A percentile compares a stretch with the other conserved stretches of the same genome.
phyloP scores from a whole-genome alignment of 1,284 basidiomycete genomes.

The Neonothopanus nambi region DNA sequence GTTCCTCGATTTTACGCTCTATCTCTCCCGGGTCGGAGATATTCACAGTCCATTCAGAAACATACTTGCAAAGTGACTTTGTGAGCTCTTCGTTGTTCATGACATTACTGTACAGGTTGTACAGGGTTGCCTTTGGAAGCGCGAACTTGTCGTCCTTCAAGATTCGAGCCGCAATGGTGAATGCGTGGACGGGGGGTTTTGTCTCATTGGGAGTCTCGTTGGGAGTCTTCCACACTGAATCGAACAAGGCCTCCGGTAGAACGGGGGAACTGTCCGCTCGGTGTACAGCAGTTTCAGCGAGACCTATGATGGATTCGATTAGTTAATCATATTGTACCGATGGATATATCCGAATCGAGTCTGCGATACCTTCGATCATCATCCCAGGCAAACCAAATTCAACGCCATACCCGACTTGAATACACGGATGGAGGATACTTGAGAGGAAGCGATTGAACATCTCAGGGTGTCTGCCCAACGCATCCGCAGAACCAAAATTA shows the following conservation, averaged over 20 bases:
- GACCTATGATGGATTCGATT: conserved; percentile 30
- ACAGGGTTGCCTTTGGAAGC: conserved; percentile 18
- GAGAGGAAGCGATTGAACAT: conserved; percentile 64
- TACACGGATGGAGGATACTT: conserved; percentile 65
- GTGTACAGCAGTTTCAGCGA: conserved; percentile 45
- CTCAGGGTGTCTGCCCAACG: background rate
- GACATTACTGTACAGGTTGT: conserved; percentile 24
- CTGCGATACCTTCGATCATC: conserved; percentile 54
- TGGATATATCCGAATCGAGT: too few relatives aligned
- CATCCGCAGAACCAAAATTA: conserved; percentile 36
- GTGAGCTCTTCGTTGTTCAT: conserved; percentile 35
- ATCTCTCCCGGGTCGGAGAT: conserved; percentile 30
- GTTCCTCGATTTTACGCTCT: conserved; percentile 47
- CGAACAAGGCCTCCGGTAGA: conserved; percentile 2
- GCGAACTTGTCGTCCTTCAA: conserved; percentile 40
- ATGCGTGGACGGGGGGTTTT: conserved; percentile 34
- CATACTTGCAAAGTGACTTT: conserved; percentile 39
- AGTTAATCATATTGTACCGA: too few relatives aligned
- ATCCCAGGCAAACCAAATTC: conserved; percentile 67
- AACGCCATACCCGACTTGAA: conserved; percentile 62
- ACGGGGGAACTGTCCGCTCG: conserved; percentile 18
- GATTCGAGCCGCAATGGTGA: conserved; percentile 47
- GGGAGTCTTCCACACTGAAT: conserved; percentile 25
- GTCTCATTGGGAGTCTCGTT: conserved; percentile 14
- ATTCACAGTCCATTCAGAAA: conserved; percentile 49